A percentile compares a stretch with the other conserved stretches of the same genome.
Evolutionary conservation across 345 rosid genomes (phyloP).

Genomic region (Eucalyptus microcorys): DNA sequence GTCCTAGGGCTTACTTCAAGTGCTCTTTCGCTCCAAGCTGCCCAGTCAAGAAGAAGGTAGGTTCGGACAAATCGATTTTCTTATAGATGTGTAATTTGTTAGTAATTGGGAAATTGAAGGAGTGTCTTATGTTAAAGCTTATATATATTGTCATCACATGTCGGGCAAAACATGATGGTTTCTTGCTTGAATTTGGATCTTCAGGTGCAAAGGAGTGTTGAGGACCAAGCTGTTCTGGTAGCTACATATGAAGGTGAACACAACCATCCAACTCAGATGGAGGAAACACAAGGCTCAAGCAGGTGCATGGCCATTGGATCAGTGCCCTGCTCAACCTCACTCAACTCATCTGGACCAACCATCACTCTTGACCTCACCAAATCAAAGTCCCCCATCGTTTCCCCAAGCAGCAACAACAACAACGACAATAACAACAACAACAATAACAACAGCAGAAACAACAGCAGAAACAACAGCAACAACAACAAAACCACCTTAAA

Average conservation of each 20-base stretch:
- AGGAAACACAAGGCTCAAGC: constrained; percentile 36
- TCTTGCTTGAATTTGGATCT: neutral
- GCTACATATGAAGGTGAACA: constrained; percentile 99
- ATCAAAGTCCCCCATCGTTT: constrained; percentile 16
- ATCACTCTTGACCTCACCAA: constrained; percentile 43
- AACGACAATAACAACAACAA: neutral
- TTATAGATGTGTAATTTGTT: neutral
- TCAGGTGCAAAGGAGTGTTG: constrained; percentile 90
- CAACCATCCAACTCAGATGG: constrained; percentile 75
- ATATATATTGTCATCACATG: neutral
- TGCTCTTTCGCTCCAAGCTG: constrained; percentile 96
- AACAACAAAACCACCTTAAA: neutral
- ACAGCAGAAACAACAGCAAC: neutral
- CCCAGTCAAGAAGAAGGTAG: constrained; percentile 94
- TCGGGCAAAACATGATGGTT: neutral
- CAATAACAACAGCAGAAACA: neutral
- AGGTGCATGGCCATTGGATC: constrained; percentile 19
- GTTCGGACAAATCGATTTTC: neutral
- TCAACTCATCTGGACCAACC: constrained; percentile 21
- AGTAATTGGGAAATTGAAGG: neutral
- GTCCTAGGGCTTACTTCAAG: constrained; percentile 95
- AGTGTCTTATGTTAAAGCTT: neutral
- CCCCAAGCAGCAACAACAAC: neutral
- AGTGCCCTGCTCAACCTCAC: constrained; percentile 30
- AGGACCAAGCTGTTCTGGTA: constrained; percentile 76